Percentiles rank a stretch among this genome's conserved stretches.
Evolutionary conservation across 257 asterid genomes (phyloP).

Genomic region (Paraleonurus japonicus): DNA sequence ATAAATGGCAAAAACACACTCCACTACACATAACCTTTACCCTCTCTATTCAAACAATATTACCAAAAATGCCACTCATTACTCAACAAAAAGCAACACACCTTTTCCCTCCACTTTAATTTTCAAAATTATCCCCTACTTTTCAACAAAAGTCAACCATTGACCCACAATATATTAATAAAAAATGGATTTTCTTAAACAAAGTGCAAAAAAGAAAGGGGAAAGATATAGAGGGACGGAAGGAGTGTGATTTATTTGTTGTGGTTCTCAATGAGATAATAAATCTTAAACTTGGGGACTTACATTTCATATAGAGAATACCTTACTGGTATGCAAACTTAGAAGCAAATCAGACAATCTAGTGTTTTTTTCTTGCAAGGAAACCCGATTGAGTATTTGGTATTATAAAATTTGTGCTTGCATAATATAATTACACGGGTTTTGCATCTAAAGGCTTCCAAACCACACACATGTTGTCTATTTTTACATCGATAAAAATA

Average conservation of each 20-base stretch:
- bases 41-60: too few species aligned
- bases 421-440: background rate
- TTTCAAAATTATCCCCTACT: too few species aligned
- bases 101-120: too few species aligned
- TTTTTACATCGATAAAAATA: background rate
- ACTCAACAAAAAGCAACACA: too few species aligned
- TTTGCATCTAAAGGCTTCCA: background rate
- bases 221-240: too few species aligned
- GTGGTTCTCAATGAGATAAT: slow-evolving; percentile 14
- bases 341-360: slow-evolving; percentile 3
- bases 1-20: too few species aligned
- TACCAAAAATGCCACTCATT: too few species aligned
- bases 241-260: slow-evolving; percentile 12
- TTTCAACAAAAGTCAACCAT: too few species aligned
- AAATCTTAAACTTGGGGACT: background rate
- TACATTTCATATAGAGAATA: background rate
- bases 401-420: background rate
- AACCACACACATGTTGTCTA: background rate
- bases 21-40: too few species aligned
- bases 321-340: slow-evolving; percentile 1
- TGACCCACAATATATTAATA: too few species aligned
- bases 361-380: slow-evolving; percentile 6
- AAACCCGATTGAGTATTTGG: slow-evolving; percentile 14
- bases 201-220: too few species aligned
- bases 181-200: too few species aligned